Evolutionary conservation across 208 protist genomes (phyloP).

Genomic region (Angomonas ambiguus): DNA sequence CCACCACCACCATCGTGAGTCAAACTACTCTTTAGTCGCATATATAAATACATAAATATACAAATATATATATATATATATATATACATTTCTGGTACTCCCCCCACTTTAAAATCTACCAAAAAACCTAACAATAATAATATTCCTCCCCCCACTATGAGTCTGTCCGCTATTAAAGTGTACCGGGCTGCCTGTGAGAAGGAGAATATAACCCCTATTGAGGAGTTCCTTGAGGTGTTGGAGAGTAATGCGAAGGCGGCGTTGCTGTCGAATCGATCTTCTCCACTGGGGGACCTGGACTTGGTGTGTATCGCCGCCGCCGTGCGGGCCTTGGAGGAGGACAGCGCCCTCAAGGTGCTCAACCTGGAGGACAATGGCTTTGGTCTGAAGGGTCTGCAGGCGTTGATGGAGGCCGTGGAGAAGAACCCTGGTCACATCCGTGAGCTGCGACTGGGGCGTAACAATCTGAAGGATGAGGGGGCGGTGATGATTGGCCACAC

Average conservation of each 20-base stretch:
- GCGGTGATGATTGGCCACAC: conserved; percentile 75
- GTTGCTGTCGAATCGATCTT: conserved; percentile 34
- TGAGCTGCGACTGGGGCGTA: conserved; percentile 80
- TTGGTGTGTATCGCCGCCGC: conserved; percentile 70
- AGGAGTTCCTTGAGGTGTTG: conserved; percentile 69
- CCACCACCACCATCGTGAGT: too few species aligned
- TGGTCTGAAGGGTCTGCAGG: conserved; percentile 67
- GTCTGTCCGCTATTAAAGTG: conserved; percentile 8
- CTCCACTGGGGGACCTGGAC: conserved; percentile 70
- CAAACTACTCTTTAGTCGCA: too few species aligned
- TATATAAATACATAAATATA: not conserved
- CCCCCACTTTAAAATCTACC: not conserved
- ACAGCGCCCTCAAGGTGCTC: conserved; percentile 49
- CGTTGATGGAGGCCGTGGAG: conserved; percentile 76
- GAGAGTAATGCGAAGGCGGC: conserved; percentile 51
- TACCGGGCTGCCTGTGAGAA: conserved; percentile 73
- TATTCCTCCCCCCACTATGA: not conserved
- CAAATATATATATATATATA: too few species aligned
- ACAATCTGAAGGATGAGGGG: conserved; percentile 81
- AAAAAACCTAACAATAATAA: not conserved
- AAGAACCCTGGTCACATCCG: conserved; percentile 69
- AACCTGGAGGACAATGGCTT: conserved; percentile 85
- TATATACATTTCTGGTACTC: not conserved
- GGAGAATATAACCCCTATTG: conserved; percentile 51
- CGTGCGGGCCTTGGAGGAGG: conserved; percentile 30